Conservation (phyloP, 2,329 filamentous ascomycete species). For the Fusarium clavum region DNA sequence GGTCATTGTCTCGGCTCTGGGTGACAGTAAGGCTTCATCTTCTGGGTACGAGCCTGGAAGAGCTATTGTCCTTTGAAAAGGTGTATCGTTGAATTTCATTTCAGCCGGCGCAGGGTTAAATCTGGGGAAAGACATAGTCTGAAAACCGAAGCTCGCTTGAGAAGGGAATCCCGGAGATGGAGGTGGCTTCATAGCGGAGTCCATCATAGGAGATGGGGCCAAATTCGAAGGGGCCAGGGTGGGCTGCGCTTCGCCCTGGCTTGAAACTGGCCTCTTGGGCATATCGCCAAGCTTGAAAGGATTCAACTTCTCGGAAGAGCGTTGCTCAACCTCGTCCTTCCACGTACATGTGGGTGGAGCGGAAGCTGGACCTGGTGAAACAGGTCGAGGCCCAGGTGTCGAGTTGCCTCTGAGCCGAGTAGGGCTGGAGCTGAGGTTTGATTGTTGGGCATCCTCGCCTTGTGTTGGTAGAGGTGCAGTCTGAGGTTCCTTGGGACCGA, state of each 20-base stretch:
- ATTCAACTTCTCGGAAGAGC: constrained; percentile 37
- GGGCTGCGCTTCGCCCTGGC: constrained; percentile 37
- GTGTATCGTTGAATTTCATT: constrained; percentile 30
- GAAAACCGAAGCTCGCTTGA: constrained; percentile 57
- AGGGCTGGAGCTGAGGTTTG: constrained; percentile 55
- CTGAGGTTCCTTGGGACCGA: constrained; percentile 65
- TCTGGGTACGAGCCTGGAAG: constrained; percentile 53
- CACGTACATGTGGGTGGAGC: constrained; percentile 73
- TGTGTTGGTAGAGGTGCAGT: constrained; percentile 71
- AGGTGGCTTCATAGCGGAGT: constrained; percentile 53
- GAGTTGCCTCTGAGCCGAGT: constrained; percentile 65
- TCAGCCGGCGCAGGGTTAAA: constrained; percentile 33
- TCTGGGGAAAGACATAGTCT: constrained; percentile 51
- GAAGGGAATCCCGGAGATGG: constrained; percentile 60
- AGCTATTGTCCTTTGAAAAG: constrained; percentile 52
- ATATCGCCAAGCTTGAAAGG: constrained; percentile 43
- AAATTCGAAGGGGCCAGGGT: constrained; percentile 18
- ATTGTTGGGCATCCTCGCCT: constrained; percentile 56
- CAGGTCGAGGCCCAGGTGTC: constrained; percentile 61
- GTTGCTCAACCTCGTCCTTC: constrained; percentile 61
- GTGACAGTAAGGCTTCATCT: constrained; percentile 74
- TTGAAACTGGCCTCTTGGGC: constrained; percentile 53
- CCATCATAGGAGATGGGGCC: constrained; percentile 27
- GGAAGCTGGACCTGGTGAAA: constrained; percentile 73
- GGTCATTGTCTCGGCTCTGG: constrained; percentile 78